Percentiles rank a stretch among this genome's conserved stretches.
phyloP scores from a whole-genome alignment of 495 filamentous ascomycete species.

The Aspergillus incahuasiensis region DNA sequence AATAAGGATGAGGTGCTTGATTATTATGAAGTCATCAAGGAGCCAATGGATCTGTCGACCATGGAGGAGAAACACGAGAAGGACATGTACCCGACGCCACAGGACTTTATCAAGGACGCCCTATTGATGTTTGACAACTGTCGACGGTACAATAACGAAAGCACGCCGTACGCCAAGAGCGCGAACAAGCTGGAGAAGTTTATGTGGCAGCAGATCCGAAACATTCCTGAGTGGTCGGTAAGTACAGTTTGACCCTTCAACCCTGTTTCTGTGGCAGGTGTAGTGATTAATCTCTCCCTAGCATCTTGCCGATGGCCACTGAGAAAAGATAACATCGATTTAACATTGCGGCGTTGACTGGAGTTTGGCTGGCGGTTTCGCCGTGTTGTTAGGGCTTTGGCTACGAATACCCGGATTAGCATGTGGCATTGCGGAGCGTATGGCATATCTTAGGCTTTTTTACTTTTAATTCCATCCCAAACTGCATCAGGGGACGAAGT shows the following conservation, averaged over 20 bases:
- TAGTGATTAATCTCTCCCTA: conserved; percentile 21
- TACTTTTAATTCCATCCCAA: conserved; percentile 5
- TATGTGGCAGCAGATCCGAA: conserved; percentile 90
- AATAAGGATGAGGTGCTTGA: conserved; percentile 93
- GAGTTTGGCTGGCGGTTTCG: conserved; percentile 1
- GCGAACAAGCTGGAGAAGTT: conserved; percentile 95
- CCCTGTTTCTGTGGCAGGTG: not conserved
- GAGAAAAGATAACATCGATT: not conserved
- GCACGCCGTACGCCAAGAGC: conserved; percentile 88
- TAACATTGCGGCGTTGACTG: conserved; percentile 7
- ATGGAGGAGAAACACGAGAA: conserved; percentile 97
- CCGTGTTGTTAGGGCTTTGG: conserved; percentile 8
- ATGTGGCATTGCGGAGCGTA: conserved; percentile 14
- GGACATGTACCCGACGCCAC: conserved; percentile 83
- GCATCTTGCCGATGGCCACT: conserved; percentile 49
- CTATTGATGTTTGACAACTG: conserved; percentile 93
- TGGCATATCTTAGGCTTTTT: not conserved
- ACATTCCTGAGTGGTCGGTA: conserved; percentile 93
- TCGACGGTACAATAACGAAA: conserved; percentile 93
- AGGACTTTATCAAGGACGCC: conserved; percentile 91
- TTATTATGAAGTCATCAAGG: conserved; percentile 97
- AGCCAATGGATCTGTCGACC: conserved; percentile 93
- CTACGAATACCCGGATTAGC: conserved; percentile 18
- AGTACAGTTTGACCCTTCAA: conserved; percentile 26
- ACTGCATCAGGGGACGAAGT: conserved; percentile 4